Percentiles rank a stretch among this genome's conserved stretches.
These are phyloP conservation scores for Grosmannia serpens DNA, from an alignment of 2,329 filamentous ascomycete species.

Conservation along the genomic window DNA sequence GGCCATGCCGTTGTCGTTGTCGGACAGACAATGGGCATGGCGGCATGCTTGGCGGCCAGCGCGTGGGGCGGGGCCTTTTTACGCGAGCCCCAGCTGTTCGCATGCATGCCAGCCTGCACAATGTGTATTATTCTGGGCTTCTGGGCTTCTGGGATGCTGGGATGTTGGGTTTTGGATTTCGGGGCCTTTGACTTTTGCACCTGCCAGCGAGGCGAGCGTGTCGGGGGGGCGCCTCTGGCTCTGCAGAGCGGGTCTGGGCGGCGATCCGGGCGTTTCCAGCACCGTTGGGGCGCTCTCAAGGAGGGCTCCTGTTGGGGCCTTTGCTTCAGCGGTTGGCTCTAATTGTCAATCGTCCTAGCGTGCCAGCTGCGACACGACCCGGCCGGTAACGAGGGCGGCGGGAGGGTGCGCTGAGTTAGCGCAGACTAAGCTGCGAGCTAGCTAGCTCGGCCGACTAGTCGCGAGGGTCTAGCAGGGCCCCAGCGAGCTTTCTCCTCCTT, in stretches of 20 bases:
- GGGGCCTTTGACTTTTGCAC: too few relatives aligned
- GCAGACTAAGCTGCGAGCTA: slow-evolving; percentile 2
- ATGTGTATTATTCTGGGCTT: too few relatives aligned
- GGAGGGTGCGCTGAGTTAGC: slow-evolving; percentile 10
- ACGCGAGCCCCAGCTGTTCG: too few relatives aligned
- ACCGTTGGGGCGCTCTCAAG: not conserved
- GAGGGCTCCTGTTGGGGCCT: not conserved
- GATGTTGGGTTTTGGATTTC: too few relatives aligned
- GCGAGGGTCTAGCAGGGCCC: not conserved
- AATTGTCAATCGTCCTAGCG: slow-evolving; percentile 6
- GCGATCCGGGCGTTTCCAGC: not conserved
- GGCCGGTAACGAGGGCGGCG: slow-evolving; percentile 10
- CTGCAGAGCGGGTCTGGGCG: not conserved
- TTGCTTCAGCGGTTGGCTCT: not conserved
- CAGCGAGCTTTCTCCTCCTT: not conserved
- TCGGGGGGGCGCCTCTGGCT: too few relatives aligned
- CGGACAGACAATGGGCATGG: too few relatives aligned
- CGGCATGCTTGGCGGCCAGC: too few relatives aligned
- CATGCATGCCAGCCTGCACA: too few relatives aligned
- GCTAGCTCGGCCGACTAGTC: not conserved
- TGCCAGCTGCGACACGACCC: slow-evolving; percentile 11
- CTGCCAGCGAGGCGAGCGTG: too few relatives aligned
- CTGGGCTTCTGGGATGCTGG: too few relatives aligned
- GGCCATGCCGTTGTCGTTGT: too few relatives aligned
- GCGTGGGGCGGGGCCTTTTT: too few relatives aligned